A percentile compares a stretch with the other conserved stretches of the same genome.
Conservation (phyloP, 202 grass and related monocot species). For the Alloteropsis angusta region DNA sequence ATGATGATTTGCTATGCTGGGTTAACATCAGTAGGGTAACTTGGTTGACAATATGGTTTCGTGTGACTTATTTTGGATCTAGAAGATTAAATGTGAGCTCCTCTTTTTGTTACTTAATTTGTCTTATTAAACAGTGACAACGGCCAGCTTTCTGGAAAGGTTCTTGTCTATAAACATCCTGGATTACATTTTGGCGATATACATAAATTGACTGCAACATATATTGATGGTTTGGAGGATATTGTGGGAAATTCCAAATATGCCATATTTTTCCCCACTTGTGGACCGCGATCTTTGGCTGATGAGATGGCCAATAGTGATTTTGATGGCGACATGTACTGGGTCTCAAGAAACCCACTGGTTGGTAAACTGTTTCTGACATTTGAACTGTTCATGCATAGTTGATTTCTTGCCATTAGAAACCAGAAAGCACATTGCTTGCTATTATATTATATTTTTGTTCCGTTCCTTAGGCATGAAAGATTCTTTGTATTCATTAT, state of each 20-base stretch:
- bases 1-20: background rate
- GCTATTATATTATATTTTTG: background rate
- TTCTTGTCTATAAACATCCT: conserved; percentile 82
- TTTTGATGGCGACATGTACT: conserved; percentile 83
- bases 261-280: conserved; percentile 61
- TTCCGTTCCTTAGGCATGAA: background rate
- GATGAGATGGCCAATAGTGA: conserved; percentile 93
- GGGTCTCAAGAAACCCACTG: conserved; percentile 61
- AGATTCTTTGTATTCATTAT: background rate
- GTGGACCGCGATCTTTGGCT: conserved; percentile 57
- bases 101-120: background rate
- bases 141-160: conserved; percentile 56
- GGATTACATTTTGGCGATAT: conserved; percentile 85
- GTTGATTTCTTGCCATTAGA: background rate
- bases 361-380: conserved; percentile 9
- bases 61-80: background rate
- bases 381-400: background rate
- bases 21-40: background rate
- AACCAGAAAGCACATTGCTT: background rate
- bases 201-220: conserved; percentile 48
- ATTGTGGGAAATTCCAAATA: conserved; percentile 62
- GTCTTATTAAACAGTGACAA: conserved; percentile 45
- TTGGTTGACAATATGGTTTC: background rate
- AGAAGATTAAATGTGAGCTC: background rate
- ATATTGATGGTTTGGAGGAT: conserved; percentile 38